phyloP scores from a whole-genome alignment of 768 basidiomycete genomes.

The Suillus subaureus region DNA sequence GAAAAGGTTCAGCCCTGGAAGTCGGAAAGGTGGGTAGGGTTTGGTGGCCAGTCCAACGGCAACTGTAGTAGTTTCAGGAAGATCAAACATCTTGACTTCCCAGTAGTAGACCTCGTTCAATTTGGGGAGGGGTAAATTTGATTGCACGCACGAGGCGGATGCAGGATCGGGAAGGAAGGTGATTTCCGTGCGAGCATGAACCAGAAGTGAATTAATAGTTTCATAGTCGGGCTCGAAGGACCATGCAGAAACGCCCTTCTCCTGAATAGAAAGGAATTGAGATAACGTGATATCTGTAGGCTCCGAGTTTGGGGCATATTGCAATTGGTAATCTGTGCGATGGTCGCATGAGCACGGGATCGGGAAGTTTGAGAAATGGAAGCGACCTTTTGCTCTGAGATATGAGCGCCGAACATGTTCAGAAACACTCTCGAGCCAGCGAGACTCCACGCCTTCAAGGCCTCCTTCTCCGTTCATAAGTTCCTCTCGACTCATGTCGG shows the following conservation, averaged over 20 bases:
- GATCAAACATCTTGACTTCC: constrained; percentile 99
- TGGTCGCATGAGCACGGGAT: constrained; percentile 9
- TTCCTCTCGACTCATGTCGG: constrained; percentile 92
- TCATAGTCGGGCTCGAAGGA: constrained; percentile 99
- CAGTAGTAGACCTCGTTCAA: constrained; percentile 99
- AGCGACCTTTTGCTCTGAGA: constrained; percentile 82
- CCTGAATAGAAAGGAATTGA: constrained; percentile 98
- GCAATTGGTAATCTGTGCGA: constrained; percentile 72
- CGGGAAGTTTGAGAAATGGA: constrained; percentile 2
- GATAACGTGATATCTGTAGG: constrained; percentile 98
- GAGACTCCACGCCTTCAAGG: constrained; percentile 86
- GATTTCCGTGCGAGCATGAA: constrained; percentile 95
- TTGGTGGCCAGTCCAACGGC: constrained; percentile 95
- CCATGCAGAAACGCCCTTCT: constrained; percentile 99
- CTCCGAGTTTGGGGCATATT: constrained; percentile 94
- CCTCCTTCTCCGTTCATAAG: constrained; percentile 91
- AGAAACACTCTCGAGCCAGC: constrained; percentile 86
- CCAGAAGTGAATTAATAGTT: constrained; percentile 87
- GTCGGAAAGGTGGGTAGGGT: constrained; percentile 92
- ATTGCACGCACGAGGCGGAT: constrained; percentile 93
- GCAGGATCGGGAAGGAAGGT: constrained; percentile 97
- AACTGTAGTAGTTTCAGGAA: constrained; percentile 84
- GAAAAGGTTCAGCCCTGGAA: constrained; percentile 83
- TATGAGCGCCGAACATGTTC: constrained; percentile 74
- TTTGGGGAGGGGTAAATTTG: constrained; percentile 95